Evolutionary conservation across 169 alveolate genomes (phyloP).

Genomic region (Plasmodium yoelii): DNA sequence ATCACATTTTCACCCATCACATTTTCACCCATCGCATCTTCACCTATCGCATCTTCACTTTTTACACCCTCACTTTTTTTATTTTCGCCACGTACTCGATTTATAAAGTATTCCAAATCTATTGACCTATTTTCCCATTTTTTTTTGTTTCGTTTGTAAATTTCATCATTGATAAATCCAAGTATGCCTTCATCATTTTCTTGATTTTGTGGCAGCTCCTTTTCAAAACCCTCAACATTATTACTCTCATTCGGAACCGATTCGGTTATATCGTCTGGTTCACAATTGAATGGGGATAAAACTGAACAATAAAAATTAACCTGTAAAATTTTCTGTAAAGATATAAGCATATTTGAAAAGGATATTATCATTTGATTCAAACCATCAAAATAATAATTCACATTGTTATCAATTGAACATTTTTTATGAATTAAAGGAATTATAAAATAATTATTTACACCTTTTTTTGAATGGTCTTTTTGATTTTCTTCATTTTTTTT

Average conservation of each 20-base stretch:
- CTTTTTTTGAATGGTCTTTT: neutral
- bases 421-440: slow-evolving; percentile 69
- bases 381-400: slow-evolving; percentile 26
- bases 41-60: no score
- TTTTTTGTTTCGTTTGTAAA: slow-evolving; percentile 13
- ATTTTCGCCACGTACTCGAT: neutral
- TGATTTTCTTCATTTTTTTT: slow-evolving; percentile 5
- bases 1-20: no score
- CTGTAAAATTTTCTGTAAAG: slow-evolving; percentile 18
- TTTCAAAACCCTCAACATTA: no score
- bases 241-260: no score
- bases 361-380: slow-evolving; percentile 12
- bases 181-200: no score
- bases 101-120: slow-evolving; percentile 56
- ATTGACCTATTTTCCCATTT: neutral
- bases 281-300: neutral
- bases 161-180: neutral
- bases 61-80: neutral
- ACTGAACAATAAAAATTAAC: slow-evolving; percentile 28
- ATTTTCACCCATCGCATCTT: no score
- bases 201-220: no score
- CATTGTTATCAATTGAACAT: neutral
- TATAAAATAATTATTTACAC: slow-evolving; percentile 7
- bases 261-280: no score
- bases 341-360: slow-evolving; percentile 38